Percentiles rank a stretch among this genome's conserved stretches.
Conservation (phyloP, 139 green algal genomes). For the Chlamydomonas sp. region DNA sequence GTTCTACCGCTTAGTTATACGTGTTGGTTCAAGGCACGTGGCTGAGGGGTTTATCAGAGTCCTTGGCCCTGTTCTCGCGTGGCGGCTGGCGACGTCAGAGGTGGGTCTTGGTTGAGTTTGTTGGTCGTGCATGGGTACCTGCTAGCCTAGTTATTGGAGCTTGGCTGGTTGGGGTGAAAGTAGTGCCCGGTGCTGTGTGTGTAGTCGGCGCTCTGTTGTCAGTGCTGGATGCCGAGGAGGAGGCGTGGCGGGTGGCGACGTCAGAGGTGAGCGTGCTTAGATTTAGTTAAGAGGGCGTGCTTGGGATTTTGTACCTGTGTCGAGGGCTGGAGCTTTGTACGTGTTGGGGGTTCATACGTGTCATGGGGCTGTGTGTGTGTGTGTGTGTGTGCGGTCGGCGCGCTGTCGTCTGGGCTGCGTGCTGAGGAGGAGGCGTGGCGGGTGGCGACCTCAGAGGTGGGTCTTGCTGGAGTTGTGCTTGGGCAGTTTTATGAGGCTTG, state of each 20-base stretch:
- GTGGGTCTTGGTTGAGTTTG: not conserved
- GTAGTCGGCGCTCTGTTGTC: slow-evolving; percentile 42
- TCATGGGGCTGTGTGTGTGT: slow-evolving; percentile 60
- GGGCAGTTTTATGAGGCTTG: too few relatives aligned
- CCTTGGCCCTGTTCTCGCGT: slow-evolving; percentile 48
- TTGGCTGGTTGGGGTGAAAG: too few relatives aligned
- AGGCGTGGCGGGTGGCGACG: slow-evolving; percentile 29
- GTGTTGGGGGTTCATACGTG: slow-evolving; percentile 58
- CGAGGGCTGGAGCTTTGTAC: too few relatives aligned
- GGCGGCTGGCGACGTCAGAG: slow-evolving; percentile 35
- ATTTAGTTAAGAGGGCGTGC: too few relatives aligned
- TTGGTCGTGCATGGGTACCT: too few relatives aligned
- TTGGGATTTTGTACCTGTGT: too few relatives aligned
- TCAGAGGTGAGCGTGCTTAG: slow-evolving; percentile 10
- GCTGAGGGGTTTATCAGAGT: slow-evolving; percentile 54
- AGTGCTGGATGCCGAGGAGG: slow-evolving; percentile 35
- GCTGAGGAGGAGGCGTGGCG: slow-evolving; percentile 36
- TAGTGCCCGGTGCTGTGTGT: too few relatives aligned
- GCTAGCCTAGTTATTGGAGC: too few relatives aligned
- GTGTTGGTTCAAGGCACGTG: slow-evolving; percentile 59
- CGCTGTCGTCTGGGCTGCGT: slow-evolving; percentile 37
- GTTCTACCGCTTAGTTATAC: too few relatives aligned
- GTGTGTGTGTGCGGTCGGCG: slow-evolving; percentile 47
- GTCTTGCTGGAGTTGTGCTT: not conserved
- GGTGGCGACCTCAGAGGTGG: slow-evolving; percentile 23